Base-by-base conservation (phyloP, 768 basidiomycete genomes). In the Xerocomus brunneocitrinus region DNA sequence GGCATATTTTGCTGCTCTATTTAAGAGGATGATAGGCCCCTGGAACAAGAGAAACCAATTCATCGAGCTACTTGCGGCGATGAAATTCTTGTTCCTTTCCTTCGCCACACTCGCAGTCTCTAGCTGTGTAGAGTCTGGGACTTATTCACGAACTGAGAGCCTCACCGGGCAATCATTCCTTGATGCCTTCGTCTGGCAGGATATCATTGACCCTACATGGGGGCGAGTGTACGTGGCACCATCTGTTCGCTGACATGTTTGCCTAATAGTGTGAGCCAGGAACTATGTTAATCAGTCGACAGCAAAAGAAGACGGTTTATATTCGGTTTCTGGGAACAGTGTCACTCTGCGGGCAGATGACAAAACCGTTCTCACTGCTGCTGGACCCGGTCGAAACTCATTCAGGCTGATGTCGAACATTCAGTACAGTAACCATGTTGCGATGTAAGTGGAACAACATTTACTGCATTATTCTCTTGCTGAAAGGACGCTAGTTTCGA, bases 251-350 rank as follows among this genome's bases (percentile, higher is more conserved):
- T 10, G 5, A 12, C 0, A 8, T 13, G 27, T 14, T 49, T 12
- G 16, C 43, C 47, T 59, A 9, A 56, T 24, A 5, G 10, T 22
- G 24, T 24, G 39, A 31, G 22, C 3, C 36, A 77, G 74, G 40
- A 72, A 74, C 53, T 80, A 80, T 53, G 75, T 81, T 50, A 58
- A 63, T 54, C 67, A 76, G 51, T 64, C 67, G 2, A 81, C 80
- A 0, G 85, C 87, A 0, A 55, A 71, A 27, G 67, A 70, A 10
- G 64, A 76, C 47, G 85, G 87, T 60, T 63, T 89, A 47, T 85
- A 83, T 3, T 84, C 72, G 55, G 73, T 83, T 4, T 74, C 74
- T 14, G 76, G 73, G 14, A 71, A 79, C 57, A 54, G 58, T 5
- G 62, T 73, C 14, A 67, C 60, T 24, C 53, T 75, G 22, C 62